These are phyloP conservation scores for Candida caryicola DNA, from an alignment of 805 yeast species.

Conservation along the genomic window DNA sequence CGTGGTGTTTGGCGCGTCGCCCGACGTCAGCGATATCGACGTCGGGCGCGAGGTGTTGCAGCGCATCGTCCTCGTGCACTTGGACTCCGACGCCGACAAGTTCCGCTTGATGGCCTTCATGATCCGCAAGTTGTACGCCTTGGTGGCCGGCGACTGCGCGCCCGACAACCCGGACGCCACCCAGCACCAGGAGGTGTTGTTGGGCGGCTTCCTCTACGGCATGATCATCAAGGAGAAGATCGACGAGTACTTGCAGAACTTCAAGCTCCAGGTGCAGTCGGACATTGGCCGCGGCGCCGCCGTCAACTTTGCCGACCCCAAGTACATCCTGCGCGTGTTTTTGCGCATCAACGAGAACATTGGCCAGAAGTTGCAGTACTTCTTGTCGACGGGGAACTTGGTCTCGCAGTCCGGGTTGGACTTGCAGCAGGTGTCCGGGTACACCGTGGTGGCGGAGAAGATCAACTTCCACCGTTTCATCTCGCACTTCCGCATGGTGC, in stretches of 20 bases:
- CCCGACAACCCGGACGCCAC: constrained; percentile 99
- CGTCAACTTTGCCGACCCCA: constrained; percentile 78
- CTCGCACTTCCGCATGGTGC: constrained; percentile 99
- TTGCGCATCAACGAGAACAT: constrained; percentile 84
- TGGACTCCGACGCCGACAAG: constrained; percentile 71
- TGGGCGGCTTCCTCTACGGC: constrained; percentile 95
- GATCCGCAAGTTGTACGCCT: constrained; percentile 91
- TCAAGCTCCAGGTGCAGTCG: constrained; percentile 69
- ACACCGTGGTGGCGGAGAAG: constrained; percentile 97
- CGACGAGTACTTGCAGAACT: constrained; percentile 81
- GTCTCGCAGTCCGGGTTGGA: constrained; percentile 97
- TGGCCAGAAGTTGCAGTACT: constrained; percentile 91
- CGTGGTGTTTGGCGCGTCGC: constrained; percentile 84
- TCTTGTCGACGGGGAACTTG: constrained; percentile 93
- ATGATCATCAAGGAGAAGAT: constrained; percentile 95
- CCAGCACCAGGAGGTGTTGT: constrained; percentile 93
- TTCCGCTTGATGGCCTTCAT: constrained; percentile 85
- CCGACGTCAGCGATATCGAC: constrained; percentile 83
- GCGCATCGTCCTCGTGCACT: constrained; percentile 86
- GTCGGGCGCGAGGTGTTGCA: constrained; percentile 83
- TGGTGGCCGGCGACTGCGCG: constrained; percentile 94
- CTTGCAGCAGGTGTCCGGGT: constrained; percentile 96
- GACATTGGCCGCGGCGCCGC: constrained; percentile 80
- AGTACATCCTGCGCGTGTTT: constrained; percentile 78
- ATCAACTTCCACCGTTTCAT: constrained; percentile 95